Evolutionary conservation across 345 rosid species (phyloP), one percentile per base, ranked within the genome.

Genomic region (Salix dunnii): DNA sequence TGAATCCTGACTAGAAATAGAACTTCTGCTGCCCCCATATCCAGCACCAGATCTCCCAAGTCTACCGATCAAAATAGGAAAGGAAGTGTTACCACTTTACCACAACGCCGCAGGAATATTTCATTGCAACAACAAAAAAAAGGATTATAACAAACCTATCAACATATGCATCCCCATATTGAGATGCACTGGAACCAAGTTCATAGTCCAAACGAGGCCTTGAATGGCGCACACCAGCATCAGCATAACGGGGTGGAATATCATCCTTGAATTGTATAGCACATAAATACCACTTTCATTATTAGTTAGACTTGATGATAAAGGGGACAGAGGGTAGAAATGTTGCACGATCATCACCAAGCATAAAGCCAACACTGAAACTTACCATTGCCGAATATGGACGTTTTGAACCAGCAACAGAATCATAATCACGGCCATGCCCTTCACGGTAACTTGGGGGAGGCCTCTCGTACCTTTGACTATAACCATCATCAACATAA

Each of bases 121-220:
- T 61, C 10, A 63, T 6, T 18, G 9, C 49, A 40, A 33, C 31
- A 49, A 66, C 4, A 1, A 27, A 63, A 4, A 33, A 46, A 11
- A 75, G 43, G 27, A 49, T 25, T 68, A 76, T 36, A 73, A 74
- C 86, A 63, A 74, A 96, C 99, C 97, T 89, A 80, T 96, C 98
- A 68, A 89, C 86, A 75, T 91, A 96, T 60, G 92, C 84, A 76
- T 96, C 99, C 11, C 80, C 91, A 73, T 93, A 96, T 25, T 88
- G 94, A 81, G 97, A 87, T 70, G 93, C 82, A 80, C 86, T 80
- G 13, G 87, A 78, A 73, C 84, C 82, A 67, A 86, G 81, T 63
- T 96, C 97, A 82, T 93, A 93, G 82, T 96, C 99, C 79, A 96
- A 68, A 67, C 97, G 94, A 53, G 99, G 86, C 85, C 99, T 96